Evolutionary conservation across 2,329 filamentous ascomycete species (phyloP).

Genomic region (Graphium sp.): DNA sequence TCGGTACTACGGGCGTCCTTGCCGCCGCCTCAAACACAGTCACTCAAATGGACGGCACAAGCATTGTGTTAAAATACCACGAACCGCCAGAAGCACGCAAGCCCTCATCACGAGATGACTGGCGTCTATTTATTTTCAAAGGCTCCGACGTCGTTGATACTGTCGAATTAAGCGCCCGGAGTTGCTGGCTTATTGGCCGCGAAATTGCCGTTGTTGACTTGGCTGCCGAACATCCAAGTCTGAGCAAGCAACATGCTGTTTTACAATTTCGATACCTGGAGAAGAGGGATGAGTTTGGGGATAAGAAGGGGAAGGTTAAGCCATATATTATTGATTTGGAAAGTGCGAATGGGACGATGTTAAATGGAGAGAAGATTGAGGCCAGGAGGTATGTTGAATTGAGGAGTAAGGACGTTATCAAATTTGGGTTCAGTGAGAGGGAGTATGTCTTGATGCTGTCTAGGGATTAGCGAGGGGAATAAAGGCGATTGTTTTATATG

Average conservation of each 20-base stretch:
- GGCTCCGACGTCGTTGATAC: slow-evolving; percentile 65
- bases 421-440: slow-evolving; percentile 72
- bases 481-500: no score
- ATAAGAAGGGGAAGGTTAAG: slow-evolving; percentile 61
- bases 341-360: slow-evolving; percentile 73
- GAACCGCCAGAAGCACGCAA: slow-evolving; percentile 89
- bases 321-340: slow-evolving; percentile 91
- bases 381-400: slow-evolving; percentile 72
- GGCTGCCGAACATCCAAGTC: slow-evolving; percentile 73
- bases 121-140: slow-evolving; percentile 92
- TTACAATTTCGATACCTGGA: slow-evolving; percentile 82
- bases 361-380: slow-evolving; percentile 63
- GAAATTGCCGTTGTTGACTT: slow-evolving; percentile 71
- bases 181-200: slow-evolving; percentile 81
- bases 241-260: slow-evolving; percentile 90
- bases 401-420: slow-evolving; percentile 73
- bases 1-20: slow-evolving; percentile 59
- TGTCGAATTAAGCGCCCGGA: slow-evolving; percentile 56
- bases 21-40: slow-evolving; percentile 74
- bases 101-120: slow-evolving; percentile 58
- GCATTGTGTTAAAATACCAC: slow-evolving; percentile 83
- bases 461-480: no score
- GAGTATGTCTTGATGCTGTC: slow-evolving; percentile 96
- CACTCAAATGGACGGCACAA: slow-evolving; percentile 54
- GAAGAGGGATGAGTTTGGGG: slow-evolving; percentile 73